These are phyloP conservation scores for Monosporozyma aerobia DNA, from an alignment of 805 yeast genomes.

Conservation along the genomic window DNA sequence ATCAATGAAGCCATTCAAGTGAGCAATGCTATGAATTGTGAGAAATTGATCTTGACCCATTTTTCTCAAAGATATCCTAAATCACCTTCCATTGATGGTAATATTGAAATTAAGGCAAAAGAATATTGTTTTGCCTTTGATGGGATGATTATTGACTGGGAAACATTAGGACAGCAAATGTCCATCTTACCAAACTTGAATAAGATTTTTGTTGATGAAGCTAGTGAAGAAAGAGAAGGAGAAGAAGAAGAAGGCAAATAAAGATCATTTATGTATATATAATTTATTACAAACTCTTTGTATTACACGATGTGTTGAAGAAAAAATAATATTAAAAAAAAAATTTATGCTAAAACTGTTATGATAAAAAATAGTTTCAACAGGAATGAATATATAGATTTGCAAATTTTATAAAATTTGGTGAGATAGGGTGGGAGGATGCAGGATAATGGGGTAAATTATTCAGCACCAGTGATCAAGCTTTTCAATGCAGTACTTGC, in stretches of 20 bases:
- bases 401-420: neutral
- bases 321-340: neutral
- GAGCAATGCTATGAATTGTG: constrained; percentile 61
- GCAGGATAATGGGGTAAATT: neutral
- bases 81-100: constrained; percentile 34
- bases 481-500: constrained; percentile 25
- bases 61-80: constrained; percentile 83
- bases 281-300: neutral
- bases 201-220: constrained; percentile 27
- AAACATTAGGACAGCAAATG: constrained; percentile 35
- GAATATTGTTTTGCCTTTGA: constrained; percentile 53
- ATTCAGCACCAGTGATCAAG: constrained; percentile 14
- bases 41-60: constrained; percentile 71
- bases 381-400: neutral
- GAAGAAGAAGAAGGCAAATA: neutral
- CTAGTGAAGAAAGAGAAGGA: constrained; percentile 12
- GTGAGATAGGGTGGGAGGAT: no score
- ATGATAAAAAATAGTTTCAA: neutral
- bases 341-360: neutral
- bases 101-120: constrained; percentile 19
- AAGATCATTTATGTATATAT: neutral
- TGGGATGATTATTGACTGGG: constrained; percentile 45
- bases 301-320: neutral
- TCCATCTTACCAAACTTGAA: constrained; percentile 22
- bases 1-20: constrained; percentile 75